phyloP scores from a whole-genome alignment of 345 rosid genomes.

The Linum lewisii region DNA sequence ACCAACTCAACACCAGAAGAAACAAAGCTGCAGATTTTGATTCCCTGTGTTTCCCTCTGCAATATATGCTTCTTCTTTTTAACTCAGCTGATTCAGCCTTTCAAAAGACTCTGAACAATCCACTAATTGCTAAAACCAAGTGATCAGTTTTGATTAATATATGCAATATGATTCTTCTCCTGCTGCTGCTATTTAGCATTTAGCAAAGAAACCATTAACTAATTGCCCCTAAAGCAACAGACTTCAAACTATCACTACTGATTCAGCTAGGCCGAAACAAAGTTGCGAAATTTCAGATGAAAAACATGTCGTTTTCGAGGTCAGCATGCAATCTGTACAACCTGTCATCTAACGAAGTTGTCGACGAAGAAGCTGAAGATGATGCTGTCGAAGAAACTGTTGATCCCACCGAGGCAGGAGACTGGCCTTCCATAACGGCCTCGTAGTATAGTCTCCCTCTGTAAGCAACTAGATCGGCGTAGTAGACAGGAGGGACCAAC shows the following conservation, averaged over 20 bases:
- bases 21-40: too few species aligned
- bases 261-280: too few species aligned
- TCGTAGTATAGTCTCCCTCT: constrained; percentile 67
- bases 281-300: constrained; percentile 35
- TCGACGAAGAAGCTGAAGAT: constrained; percentile 27
- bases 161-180: background rate
- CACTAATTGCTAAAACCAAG: too few species aligned
- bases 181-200: background rate
- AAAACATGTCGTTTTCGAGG: constrained; percentile 63
- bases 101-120: too few species aligned
- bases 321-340: constrained; percentile 45
- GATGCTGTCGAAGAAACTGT: constrained; percentile 33
- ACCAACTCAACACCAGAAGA: too few species aligned
- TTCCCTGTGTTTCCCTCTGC: too few species aligned
- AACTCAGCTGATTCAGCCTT: too few species aligned
- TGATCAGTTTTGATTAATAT: background rate
- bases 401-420: constrained; percentile 37
- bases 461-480: constrained; percentile 78
- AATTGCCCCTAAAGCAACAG: background rate
- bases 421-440: constrained; percentile 35
- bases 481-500: constrained; percentile 68
- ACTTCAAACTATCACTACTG: background rate
- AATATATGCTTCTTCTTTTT: too few species aligned
- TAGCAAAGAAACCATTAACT: background rate
- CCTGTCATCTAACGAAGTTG: constrained; percentile 34